These are phyloP conservation scores for Gremmenia infestans DNA, from an alignment of 2,329 filamentous ascomycete species.

Conservation along the genomic window DNA sequence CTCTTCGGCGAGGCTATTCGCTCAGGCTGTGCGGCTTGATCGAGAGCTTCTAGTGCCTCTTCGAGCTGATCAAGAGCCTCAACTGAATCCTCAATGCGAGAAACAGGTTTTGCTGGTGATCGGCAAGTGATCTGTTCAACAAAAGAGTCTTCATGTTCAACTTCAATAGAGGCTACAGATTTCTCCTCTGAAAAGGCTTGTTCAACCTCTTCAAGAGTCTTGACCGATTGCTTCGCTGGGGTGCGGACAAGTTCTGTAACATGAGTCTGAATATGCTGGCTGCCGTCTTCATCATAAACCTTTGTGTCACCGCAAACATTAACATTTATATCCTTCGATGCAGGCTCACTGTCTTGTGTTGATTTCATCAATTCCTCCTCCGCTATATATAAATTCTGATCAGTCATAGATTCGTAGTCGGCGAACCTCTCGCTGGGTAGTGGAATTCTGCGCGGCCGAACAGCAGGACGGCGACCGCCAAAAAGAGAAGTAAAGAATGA, in stretches of 20 bases:
- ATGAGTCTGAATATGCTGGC: not conserved
- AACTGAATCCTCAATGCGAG: slow-evolving; percentile 58
- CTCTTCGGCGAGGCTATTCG: slow-evolving; percentile 21
- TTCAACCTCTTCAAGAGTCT: slow-evolving; percentile 28
- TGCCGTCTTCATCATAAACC: not conserved
- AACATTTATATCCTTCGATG: not conserved
- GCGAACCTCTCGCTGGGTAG: slow-evolving; percentile 1
- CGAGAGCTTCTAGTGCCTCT: slow-evolving; percentile 49
- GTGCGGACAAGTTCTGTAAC: not conserved
- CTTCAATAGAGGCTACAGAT: slow-evolving; percentile 3
- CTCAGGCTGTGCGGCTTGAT: slow-evolving; percentile 25
- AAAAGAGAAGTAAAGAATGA: slow-evolving; percentile 9
- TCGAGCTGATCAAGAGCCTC: slow-evolving; percentile 58
- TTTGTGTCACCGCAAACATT: not conserved
- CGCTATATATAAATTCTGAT: slow-evolving; percentile 22
- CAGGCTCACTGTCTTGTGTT: not conserved
- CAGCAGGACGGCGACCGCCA: slow-evolving; percentile 10
- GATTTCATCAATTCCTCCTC: slow-evolving; percentile 17
- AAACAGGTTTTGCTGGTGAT: slow-evolving; percentile 34
- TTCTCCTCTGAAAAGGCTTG: slow-evolving; percentile 9
- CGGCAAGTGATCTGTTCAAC: slow-evolving; percentile 34
- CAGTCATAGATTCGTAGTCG: slow-evolving; percentile 12
- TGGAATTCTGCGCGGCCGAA: slow-evolving; percentile 4
- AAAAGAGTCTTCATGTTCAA: slow-evolving; percentile 31
- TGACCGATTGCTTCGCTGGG: slow-evolving; percentile 10